phyloP scores from a whole-genome alignment of 116 monocot genomes.

The Trichopus zeylanicus region DNA sequence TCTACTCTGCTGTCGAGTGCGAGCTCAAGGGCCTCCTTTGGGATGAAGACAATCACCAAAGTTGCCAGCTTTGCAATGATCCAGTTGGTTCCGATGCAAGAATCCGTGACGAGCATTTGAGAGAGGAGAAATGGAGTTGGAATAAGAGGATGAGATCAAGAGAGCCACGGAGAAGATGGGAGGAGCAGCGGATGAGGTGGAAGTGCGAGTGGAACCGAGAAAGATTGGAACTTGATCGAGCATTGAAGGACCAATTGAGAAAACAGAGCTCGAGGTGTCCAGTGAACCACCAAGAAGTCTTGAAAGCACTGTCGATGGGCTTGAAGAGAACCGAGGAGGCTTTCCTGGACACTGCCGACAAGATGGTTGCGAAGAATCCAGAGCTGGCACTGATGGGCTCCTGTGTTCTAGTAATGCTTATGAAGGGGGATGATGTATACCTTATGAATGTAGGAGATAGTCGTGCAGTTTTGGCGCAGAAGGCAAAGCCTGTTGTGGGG shows the following conservation, averaged over 20 bases:
- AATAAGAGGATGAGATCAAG: constrained; percentile 6
- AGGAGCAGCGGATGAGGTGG: constrained; percentile 37
- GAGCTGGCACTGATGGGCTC: constrained; percentile 61
- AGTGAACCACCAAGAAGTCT: constrained; percentile 20
- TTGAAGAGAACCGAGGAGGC: constrained; percentile 44
- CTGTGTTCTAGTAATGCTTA: constrained; percentile 51
- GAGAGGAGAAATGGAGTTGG: background rate
- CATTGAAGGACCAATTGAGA: constrained; percentile 6
- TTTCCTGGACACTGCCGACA: constrained; percentile 29
- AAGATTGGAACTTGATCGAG: constrained; percentile 17
- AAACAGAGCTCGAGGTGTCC: background rate
- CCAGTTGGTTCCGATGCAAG: background rate
- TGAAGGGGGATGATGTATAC: constrained; percentile 59
- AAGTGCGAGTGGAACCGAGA: constrained; percentile 38
- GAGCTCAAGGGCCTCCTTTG: constrained; percentile 66
- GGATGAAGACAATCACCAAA: constrained; percentile 18
- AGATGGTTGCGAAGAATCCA: constrained; percentile 26
- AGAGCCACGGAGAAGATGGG: constrained; percentile 20
- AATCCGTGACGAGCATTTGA: background rate
- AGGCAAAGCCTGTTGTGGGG: constrained; percentile 19
- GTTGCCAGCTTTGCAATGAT: background rate
- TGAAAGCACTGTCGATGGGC: constrained; percentile 32
- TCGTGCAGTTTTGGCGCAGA: constrained; percentile 37
- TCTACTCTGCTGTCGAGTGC: constrained; percentile 51
- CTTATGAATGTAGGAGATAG: constrained; percentile 61